Percentiles rank a stretch among this genome's conserved stretches.
Conservation (phyloP, 2,329 filamentous ascomycete species). For the Diaporthe ampelina region DNA sequence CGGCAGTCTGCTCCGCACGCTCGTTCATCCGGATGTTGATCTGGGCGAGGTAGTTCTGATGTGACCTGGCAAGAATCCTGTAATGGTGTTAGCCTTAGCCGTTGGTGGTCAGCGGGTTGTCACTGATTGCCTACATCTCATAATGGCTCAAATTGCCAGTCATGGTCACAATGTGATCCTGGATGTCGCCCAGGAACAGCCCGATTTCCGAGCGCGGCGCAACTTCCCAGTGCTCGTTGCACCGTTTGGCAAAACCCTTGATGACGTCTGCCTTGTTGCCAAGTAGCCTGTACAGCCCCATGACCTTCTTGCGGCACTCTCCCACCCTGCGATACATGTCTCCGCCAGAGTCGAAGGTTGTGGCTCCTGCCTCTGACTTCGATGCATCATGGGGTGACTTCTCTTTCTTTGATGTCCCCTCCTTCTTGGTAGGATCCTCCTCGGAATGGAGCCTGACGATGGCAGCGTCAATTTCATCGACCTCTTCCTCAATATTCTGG, state of each 20-base stretch:
- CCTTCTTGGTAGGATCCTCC: conserved; percentile 57
- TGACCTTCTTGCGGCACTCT: conserved; percentile 96
- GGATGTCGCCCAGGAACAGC: conserved; percentile 97
- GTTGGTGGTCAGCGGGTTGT: conserved; percentile 41
- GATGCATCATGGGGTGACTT: conserved; percentile 51
- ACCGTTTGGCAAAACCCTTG: conserved; percentile 98
- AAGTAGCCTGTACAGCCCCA: conserved; percentile 91
- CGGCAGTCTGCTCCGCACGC: conserved; percentile 93
- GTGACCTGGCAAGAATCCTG: conserved; percentile 89
- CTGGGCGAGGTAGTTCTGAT: conserved; percentile 98
- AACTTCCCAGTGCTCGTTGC: conserved; percentile 98
- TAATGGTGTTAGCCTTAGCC: not conserved
- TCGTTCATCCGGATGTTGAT: conserved; percentile 99
- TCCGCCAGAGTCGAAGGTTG: conserved; percentile 65
- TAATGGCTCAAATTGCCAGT: conserved; percentile 96
- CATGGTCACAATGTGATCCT: conserved; percentile 99
- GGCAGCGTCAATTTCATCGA: conserved; percentile 95
- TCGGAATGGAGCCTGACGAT: conserved; percentile 86
- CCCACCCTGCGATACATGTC: conserved; percentile 95
- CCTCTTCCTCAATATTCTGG: conserved; percentile 92
- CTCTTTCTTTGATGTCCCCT: conserved; percentile 49
- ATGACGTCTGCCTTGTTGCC: conserved; percentile 99
- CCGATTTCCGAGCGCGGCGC: conserved; percentile 96
- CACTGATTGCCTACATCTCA: conserved; percentile 80
- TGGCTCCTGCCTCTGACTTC: conserved; percentile 57